Percentiles rank a stretch among this genome's conserved stretches.
phyloP scores from a whole-genome alignment of 495 filamentous ascomycete species.

The Penicillium canariense region DNA sequence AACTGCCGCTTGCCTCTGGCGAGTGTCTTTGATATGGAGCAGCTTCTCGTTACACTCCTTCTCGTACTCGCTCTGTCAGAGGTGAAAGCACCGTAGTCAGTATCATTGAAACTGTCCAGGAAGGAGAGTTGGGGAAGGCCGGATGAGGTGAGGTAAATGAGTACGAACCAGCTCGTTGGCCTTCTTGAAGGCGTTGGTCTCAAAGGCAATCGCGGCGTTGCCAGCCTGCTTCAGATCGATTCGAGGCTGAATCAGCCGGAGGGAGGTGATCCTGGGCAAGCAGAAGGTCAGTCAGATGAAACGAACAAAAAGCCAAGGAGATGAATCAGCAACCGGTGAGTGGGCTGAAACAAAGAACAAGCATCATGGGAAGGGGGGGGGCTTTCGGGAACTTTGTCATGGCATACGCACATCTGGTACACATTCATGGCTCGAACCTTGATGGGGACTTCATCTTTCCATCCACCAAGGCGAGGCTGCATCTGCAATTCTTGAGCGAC shows the following conservation, averaged over 20 bases:
- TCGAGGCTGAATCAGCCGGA: conserved; percentile 51
- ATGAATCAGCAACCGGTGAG: background rate
- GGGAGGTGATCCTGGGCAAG: conserved; percentile 43
- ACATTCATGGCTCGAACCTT: conserved; percentile 41
- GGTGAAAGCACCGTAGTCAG: conserved; percentile 4
- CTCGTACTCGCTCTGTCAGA: conserved; percentile 44
- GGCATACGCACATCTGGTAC: conserved; percentile 46
- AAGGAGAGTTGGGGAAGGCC: no score
- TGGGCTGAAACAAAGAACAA: background rate
- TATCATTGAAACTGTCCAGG: no score
- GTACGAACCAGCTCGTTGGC: conserved; percentile 44
- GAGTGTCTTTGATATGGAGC: conserved; percentile 45
- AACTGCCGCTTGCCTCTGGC: conserved; percentile 44
- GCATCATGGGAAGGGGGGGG: conserved; percentile 2
- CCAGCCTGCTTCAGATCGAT: conserved; percentile 39
- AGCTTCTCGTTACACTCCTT: conserved; percentile 49
- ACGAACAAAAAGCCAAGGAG: background rate
- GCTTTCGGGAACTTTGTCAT: background rate
- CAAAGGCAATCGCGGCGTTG: conserved; percentile 48
- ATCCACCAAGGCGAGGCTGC: conserved; percentile 44
- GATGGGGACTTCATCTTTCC: conserved; percentile 44
- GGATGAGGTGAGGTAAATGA: no score
- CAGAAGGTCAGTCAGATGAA: conserved; percentile 1
- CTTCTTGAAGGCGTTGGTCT: conserved; percentile 47
- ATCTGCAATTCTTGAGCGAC: conserved; percentile 37